Conservation (phyloP, 352 stramenopile species). For the Globisporangium barbulae region DNA sequence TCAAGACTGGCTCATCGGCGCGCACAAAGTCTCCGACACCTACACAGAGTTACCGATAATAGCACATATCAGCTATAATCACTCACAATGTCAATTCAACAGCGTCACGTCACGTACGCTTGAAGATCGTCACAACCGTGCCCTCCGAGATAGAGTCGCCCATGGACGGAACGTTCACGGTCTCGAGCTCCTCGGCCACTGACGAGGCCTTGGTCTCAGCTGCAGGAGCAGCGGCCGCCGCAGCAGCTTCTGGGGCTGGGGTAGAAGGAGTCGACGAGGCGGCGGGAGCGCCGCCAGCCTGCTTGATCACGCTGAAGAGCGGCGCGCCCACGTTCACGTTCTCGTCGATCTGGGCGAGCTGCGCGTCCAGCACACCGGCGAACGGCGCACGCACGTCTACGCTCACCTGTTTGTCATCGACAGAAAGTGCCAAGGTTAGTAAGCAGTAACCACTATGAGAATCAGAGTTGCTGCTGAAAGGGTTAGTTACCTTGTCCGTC, state of each 20-base stretch:
- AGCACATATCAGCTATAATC: background rate
- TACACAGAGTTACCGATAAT: conserved; percentile 16
- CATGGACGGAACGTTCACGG: conserved; percentile 87
- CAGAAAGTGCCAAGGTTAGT: background rate
- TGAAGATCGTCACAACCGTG: conserved; percentile 92
- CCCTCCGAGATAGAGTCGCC: conserved; percentile 98
- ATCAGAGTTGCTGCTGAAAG: background rate
- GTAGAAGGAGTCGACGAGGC: conserved; percentile 12
- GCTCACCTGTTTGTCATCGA: conserved; percentile 55
- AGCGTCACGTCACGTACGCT: conserved; percentile 39
- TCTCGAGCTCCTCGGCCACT: conserved; percentile 43
- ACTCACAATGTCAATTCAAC: background rate
- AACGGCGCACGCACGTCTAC: conserved; percentile 91
- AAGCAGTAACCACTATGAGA: background rate
- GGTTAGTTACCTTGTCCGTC: conserved; percentile 94
- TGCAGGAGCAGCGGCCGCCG: conserved; percentile 11
- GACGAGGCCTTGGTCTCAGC: conserved; percentile 13
- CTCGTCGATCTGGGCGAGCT: conserved; percentile 92
- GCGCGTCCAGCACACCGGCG: conserved; percentile 88
- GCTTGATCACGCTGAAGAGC: conserved; percentile 83
- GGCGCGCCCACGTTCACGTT: conserved; percentile 95
- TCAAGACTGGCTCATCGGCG: conserved; percentile 94
- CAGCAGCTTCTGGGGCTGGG: conserved; percentile 12
- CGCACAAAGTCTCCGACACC: conserved; percentile 94
- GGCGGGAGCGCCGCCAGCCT: conserved; percentile 23